phyloP scores from a whole-genome alignment of 768 basidiomycete genomes.

The Tricholoma furcatifolium region DNA sequence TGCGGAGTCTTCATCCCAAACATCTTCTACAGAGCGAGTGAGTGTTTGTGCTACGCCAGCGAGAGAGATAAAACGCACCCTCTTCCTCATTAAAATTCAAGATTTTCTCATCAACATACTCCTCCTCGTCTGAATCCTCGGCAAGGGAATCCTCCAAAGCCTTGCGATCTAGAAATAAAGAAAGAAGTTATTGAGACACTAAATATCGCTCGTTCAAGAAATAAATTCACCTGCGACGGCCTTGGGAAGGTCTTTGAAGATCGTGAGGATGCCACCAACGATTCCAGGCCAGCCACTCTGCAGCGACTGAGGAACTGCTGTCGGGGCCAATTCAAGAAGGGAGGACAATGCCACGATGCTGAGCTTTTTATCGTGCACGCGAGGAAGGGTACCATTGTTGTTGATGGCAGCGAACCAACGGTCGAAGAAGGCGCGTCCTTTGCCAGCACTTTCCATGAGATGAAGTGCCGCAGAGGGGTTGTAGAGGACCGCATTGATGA shows the following conservation, averaged over 20 bases:
- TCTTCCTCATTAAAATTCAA: slow-evolving; percentile 70
- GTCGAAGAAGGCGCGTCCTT: slow-evolving; percentile 76
- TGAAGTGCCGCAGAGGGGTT: slow-evolving; percentile 77
- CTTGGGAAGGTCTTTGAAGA: slow-evolving; percentile 77
- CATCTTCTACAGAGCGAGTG: slow-evolving; percentile 56
- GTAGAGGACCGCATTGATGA: slow-evolving; percentile 82
- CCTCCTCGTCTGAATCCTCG: slow-evolving; percentile 40
- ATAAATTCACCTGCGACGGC: slow-evolving; percentile 61
- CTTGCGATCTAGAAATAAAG: slow-evolving; percentile 49
- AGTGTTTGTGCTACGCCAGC: background rate
- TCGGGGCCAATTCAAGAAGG: slow-evolving; percentile 68
- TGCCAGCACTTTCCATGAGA: slow-evolving; percentile 67
- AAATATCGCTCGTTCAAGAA: background rate
- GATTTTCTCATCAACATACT: slow-evolving; percentile 51
- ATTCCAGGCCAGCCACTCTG: slow-evolving; percentile 76
- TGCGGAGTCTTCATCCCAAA: slow-evolving; percentile 88
- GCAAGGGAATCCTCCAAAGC: slow-evolving; percentile 51
- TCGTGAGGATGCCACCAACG: slow-evolving; percentile 63
- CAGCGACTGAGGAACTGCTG: slow-evolving; percentile 53
- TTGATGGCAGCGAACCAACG: slow-evolving; percentile 81
- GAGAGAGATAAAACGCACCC: slow-evolving; percentile 32
- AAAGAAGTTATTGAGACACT: background rate
- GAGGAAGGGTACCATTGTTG: slow-evolving; percentile 56
- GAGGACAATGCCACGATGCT: slow-evolving; percentile 74
- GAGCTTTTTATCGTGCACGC: slow-evolving; percentile 91